Evolutionary conservation across 2,329 filamentous ascomycete genomes (phyloP), one percentile per base, ranked within the genome.

Genomic region (Botrytis hyacinthi): DNA sequence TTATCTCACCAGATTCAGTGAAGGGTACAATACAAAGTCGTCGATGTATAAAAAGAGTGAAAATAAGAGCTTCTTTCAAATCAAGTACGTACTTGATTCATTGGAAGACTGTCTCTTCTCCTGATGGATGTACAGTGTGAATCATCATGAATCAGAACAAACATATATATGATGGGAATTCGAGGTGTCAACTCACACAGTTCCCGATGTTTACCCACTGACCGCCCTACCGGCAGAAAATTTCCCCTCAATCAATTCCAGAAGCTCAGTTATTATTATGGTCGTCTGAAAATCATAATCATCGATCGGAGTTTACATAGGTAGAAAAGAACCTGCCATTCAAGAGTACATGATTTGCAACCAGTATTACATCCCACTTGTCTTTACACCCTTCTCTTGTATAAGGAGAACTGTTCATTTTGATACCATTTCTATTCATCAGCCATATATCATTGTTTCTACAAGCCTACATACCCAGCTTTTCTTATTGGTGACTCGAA

Each of bases 211-310:
- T 68, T 6, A 42, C 10, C 66, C 66, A 4, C 26, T 69, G 48
- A 69, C 66, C 66, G 66, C 48, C 18, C 20, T 57, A 22, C 3
- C 14, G 66, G 66, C 66, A 69, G 66, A 69, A 69, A 69, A 61
- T 32, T 42, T 42, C 37, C 66, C 48, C 48, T 51, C 37, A 37
- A 54, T 57, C 26, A 14, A 29, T 57, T 68, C 66, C 57, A 57
- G 48, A 42, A 54, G 26, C 46, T 68, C 16, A 35, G 1, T 54
- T 22, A 42, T 20, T 40, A 40, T 22, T n/a, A 4, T 3, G n/a
- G n/a, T 29, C 29, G n/a, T 54, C 37, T 16, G 32, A 37, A 20
- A 40, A 54, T 67, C 54, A 57, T 29, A 14, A 35, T 68, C 29
- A 46, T 62, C 8, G 22, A 37, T 6, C 10, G 4, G 35, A 40